Evolutionary conservation across 2,329 filamentous ascomycete species (phyloP), one percentile per base, ranked within the genome.

Genomic region (Nemania sp.): DNA sequence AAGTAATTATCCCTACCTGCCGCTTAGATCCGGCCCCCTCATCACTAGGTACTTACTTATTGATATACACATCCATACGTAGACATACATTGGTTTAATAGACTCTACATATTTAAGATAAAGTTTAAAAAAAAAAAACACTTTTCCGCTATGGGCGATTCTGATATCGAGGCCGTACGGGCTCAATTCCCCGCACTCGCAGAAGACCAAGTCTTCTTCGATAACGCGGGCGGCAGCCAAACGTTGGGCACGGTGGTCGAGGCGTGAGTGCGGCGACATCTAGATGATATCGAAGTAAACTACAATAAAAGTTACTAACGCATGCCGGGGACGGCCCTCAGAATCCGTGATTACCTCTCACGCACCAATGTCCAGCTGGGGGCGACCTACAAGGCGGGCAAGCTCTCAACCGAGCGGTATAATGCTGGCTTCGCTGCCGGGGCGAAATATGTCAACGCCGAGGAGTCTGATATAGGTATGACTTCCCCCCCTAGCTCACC

Each of bases 151-250:
- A 76, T 77, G 75, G 62, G 73, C 58, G 70, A 73, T 15, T 86
- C 92, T 72, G 83, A 90, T 72, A 83, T 92, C 56, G 75, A 82
- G 8, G 80, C 82, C 56, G 84, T 86, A 32, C 85, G 90, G 67
- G 82, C 84, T 68, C 83, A 85, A 62, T 94, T 94, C 81, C 92
- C 92, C 38, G 90, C 91, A 15, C 79, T 94, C 45, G 80, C 85
- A 47, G 84, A 89, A 67, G 82, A 89, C 54, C 91, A 93, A 74
- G 84, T 94, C 57, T 93, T 87, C 77, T 87, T 94, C 72, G 92
- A 95, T 76, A 94, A 94, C 76, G 92, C 91, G 11, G 92, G 92
- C 20, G 92, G 92, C 43, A 92, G 89, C 75, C 92, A 94, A 75
- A 85, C 88, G 0, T 80, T 94, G 3, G 87, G 86, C 27, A 82